A percentile compares a stretch with the other conserved stretches of the same genome.
phyloP scores from a whole-genome alignment of 78 protist species.

The Emiliania huxleyi region DNA sequence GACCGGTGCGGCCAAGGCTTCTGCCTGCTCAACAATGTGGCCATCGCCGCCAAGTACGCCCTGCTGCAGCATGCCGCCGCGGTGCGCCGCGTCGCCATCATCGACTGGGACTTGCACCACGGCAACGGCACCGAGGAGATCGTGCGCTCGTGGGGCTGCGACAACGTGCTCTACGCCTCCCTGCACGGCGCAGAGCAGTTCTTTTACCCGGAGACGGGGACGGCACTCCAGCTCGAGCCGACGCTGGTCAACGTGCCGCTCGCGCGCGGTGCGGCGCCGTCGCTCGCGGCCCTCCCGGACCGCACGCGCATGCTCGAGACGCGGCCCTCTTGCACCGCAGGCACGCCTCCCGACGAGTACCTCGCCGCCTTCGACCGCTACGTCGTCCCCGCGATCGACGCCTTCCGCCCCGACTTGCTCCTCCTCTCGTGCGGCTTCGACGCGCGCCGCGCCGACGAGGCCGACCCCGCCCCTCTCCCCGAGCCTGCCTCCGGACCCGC shows the following conservation, averaged over 20 bases:
- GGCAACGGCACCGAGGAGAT: too few species aligned
- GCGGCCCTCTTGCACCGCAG: background rate
- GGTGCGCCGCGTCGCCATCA: constrained; percentile 35
- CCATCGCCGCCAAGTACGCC: background rate
- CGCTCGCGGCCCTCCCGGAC: too few species aligned
- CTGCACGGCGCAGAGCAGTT: background rate
- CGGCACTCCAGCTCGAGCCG: background rate
- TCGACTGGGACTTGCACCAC: too few species aligned
- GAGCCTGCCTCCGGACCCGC: too few species aligned
- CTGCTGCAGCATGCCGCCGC: background rate
- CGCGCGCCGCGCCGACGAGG: background rate
- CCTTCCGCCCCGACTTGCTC: background rate
- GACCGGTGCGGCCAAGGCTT: too few species aligned
- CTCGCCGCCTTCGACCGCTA: too few species aligned
- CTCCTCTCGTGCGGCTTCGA: background rate
- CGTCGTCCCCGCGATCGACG: too few species aligned
- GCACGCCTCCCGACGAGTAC: too few species aligned
- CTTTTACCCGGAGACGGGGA: background rate
- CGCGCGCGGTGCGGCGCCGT: too few species aligned
- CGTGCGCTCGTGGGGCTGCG: background rate
- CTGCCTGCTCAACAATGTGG: too few species aligned
- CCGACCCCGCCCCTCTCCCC: background rate
- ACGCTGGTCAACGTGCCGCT: background rate
- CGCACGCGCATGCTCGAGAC: too few species aligned
- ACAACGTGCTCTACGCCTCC: background rate